Conservation (phyloP, 305 asterid genomes). For the Vinca major region DNA sequence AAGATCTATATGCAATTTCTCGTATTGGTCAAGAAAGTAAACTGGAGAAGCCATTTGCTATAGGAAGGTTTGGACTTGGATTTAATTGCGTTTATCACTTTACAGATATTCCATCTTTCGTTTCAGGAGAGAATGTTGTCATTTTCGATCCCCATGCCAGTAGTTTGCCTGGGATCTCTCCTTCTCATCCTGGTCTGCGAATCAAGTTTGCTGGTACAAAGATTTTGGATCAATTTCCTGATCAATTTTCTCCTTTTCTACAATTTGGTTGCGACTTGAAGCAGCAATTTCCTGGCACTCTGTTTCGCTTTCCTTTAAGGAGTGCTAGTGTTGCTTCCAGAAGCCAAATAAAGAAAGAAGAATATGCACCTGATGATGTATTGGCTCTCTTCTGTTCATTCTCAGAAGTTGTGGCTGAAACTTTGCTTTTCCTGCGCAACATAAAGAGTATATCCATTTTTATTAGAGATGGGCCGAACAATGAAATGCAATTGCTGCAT, state of each 20-base stretch:
- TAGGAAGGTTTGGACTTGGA: slow-evolving; percentile 97
- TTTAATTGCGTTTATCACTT: slow-evolving; percentile 93
- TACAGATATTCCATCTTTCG: slow-evolving; percentile 88
- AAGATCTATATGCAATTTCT: slow-evolving; percentile 92
- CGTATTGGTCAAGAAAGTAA: slow-evolving; percentile 98
- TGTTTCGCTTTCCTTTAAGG: slow-evolving; percentile 91
- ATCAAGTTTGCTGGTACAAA: slow-evolving; percentile 72
- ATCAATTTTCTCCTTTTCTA: slow-evolving; percentile 91
- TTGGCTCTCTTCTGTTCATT: slow-evolving; percentile 73
- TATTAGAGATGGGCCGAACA: slow-evolving; percentile 70
- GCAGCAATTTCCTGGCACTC: slow-evolving; percentile 80
- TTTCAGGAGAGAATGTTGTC: slow-evolving; percentile 92
- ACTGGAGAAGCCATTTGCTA: slow-evolving; percentile 93
- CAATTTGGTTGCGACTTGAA: slow-evolving; percentile 93
- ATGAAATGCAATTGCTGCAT: slow-evolving; percentile 84
- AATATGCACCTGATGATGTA: slow-evolving; percentile 70
- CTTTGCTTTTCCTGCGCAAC: slow-evolving; percentile 74
- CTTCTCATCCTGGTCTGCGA: slow-evolving; percentile 91
- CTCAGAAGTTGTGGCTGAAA: slow-evolving; percentile 70
- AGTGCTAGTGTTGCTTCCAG: slow-evolving; percentile 65
- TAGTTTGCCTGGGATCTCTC: slow-evolving; percentile 92
- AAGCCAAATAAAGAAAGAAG: slow-evolving; percentile 91
- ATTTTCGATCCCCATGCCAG: slow-evolving; percentile 98
- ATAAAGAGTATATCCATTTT: slow-evolving; percentile 73
- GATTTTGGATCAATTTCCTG: slow-evolving; percentile 88